Percentiles rank a stretch among this genome's conserved stretches.
These are phyloP conservation scores for Begonia fuchsioides DNA, from an alignment of 306 rosid genomes.

Conservation along the genomic window DNA sequence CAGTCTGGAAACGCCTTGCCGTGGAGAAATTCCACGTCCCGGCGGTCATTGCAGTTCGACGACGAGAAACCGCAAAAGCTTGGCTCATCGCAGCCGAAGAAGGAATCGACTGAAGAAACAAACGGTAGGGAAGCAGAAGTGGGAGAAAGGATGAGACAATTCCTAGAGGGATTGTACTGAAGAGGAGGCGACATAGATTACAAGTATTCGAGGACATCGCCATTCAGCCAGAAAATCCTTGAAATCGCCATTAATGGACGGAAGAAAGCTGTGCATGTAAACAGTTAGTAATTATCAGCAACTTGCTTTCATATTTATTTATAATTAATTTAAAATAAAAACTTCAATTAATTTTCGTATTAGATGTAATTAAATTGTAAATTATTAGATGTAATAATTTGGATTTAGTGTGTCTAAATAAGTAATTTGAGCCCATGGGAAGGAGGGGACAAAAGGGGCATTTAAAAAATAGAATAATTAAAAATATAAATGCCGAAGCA, in stretches of 20 bases:
- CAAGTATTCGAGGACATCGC: constrained; percentile 45
- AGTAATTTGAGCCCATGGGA: no score
- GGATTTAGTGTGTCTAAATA: no score
- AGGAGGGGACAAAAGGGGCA: no score
- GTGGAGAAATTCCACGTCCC: constrained; percentile 34
- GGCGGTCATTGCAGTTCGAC: constrained; percentile 41
- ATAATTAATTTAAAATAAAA: no score
- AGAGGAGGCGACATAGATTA: constrained; percentile 38
- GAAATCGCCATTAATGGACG: constrained; percentile 2
- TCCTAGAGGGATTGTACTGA: constrained; percentile 14
- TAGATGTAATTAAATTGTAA: no score
- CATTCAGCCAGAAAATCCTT: constrained; percentile 16
- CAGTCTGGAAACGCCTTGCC: constrained; percentile 10
- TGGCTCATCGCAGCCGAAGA: constrained; percentile 22
- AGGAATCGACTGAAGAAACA: constrained; percentile 7
- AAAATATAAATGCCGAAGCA: no score
- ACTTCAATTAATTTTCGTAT: no score
- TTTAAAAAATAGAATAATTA: no score
- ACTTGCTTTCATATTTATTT: no score
- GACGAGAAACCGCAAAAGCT: constrained; percentile 8
- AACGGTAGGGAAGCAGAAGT: constrained; percentile 9
- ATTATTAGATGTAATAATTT: no score
- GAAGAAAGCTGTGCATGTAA: no score
- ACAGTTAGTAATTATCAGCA: neutral
- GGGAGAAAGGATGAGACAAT: constrained; percentile 6